These are phyloP conservation scores for Fomitiporia mediterranea DNA, from an alignment of 1,284 basidiomycete genomes.

Conservation along the genomic window DNA sequence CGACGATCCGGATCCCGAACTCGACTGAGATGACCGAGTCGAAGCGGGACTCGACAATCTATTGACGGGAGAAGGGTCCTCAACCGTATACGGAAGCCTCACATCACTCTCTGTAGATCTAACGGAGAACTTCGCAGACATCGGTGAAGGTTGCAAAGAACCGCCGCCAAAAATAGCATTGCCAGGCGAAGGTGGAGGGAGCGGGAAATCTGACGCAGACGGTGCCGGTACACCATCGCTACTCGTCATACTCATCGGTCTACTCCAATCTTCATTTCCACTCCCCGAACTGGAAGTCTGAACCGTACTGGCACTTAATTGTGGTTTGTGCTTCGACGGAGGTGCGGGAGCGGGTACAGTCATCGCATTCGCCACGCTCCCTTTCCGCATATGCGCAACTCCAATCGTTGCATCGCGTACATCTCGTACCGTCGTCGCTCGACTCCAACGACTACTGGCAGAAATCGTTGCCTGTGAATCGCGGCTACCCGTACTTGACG, in stretches of 20 bases:
- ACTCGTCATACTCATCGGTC: conserved; percentile 11
- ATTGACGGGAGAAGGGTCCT: neutral
- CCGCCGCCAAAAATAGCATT: neutral
- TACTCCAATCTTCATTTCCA: neutral
- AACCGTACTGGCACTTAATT: neutral
- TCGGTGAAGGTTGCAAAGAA: conserved; percentile 12
- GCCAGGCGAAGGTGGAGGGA: conserved; percentile 16
- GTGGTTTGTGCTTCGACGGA: neutral
- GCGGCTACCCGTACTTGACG: conserved; percentile 8
- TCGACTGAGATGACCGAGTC: conserved; percentile 18
- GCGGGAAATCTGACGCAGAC: conserved; percentile 15
- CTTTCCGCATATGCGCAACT: conserved; percentile 12
- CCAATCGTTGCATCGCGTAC: conserved; percentile 20
- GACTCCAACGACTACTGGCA: conserved; percentile 17
- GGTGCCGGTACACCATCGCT: conserved; percentile 10
- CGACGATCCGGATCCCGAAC: conserved; percentile 15
- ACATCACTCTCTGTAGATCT: conserved; percentile 2
- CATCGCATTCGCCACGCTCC: conserved; percentile 16
- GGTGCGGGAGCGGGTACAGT: conserved; percentile 15
- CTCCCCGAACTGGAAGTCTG: neutral
- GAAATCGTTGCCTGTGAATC: conserved; percentile 20
- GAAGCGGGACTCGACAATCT: conserved; percentile 17
- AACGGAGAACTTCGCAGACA: conserved; percentile 11
- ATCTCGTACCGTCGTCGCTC: conserved; percentile 16
- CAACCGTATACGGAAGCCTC: neutral